phyloP scores from a whole-genome alignment of 1,284 basidiomycete genomes.

The Heliocybe sulcata region DNA sequence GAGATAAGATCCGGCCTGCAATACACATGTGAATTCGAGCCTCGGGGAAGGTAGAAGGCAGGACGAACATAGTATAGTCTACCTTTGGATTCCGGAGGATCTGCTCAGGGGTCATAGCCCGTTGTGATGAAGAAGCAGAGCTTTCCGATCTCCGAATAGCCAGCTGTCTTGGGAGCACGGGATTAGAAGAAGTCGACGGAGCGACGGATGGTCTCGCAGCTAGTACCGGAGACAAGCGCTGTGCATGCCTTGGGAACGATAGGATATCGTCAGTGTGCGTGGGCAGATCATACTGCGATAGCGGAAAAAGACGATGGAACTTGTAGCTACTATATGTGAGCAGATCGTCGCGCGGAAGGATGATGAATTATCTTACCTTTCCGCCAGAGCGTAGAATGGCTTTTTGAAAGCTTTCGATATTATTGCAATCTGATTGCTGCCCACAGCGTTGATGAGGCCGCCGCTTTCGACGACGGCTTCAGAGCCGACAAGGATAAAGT shows the following conservation, averaged over 20 bases:
- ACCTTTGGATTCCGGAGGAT: conserved; percentile 74
- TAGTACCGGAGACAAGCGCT: conserved; percentile 15
- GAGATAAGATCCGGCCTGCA: conserved; percentile 80
- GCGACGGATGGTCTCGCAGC: conserved; percentile 10
- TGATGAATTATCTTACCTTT: conserved; percentile 51
- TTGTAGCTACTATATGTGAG: conserved; percentile 69
- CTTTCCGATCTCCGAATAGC: background rate
- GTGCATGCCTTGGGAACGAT: conserved; percentile 44
- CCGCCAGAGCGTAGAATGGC: conserved; percentile 95
- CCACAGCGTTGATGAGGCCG: conserved; percentile 84
- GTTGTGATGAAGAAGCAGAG: conserved; percentile 12
- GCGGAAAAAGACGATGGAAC: conserved; percentile 93
- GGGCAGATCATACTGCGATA: conserved; percentile 95
- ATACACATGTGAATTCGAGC: conserved; percentile 8
- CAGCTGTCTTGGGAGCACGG: background rate
- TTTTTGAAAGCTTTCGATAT: conserved; percentile 93
- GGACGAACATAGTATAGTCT: conserved; percentile 69
- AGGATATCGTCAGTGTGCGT: conserved; percentile 69
- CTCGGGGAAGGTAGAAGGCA: background rate
- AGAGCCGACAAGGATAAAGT: conserved; percentile 93
- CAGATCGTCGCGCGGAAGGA: conserved; percentile 10
- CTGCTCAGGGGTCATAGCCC: conserved; percentile 63
- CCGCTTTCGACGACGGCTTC: conserved; percentile 97
- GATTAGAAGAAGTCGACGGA: background rate
- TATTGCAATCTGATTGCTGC: conserved; percentile 94